phyloP scores from a whole-genome alignment of 306 rosid species.

The Mucuna pruriens region DNA sequence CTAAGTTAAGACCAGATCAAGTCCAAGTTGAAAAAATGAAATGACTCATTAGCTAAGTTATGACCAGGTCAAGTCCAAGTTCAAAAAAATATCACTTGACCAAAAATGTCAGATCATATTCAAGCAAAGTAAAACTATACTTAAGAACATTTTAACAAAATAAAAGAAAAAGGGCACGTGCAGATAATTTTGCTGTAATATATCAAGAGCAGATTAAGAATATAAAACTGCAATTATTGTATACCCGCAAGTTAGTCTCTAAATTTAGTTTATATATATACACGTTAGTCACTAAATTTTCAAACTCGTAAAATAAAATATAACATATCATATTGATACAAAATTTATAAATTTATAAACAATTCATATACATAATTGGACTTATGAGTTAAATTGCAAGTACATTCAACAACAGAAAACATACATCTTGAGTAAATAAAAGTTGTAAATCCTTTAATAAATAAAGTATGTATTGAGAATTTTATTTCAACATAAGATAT shows the following conservation, averaged over 20 bases:
- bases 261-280: neutral
- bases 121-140: neutral
- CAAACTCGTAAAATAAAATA: neutral
- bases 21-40: neutral
- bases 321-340: neutral
- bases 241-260: neutral
- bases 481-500: too few relatives aligned
- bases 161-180: neutral
- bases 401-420: too few relatives aligned
- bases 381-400: neutral
- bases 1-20: neutral
- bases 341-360: too few relatives aligned
- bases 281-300: neutral
- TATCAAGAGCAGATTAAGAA: neutral
- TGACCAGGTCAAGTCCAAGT: neutral
- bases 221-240: neutral
- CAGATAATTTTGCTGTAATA: neutral
- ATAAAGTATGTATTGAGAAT: too few relatives aligned
- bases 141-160: neutral
- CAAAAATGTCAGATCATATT: neutral
- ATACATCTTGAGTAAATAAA: too few relatives aligned
- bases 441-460: neutral
- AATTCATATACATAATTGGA: too few relatives aligned
- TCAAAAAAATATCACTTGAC: too few relatives aligned
- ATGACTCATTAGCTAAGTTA: neutral